phyloP scores from a whole-genome alignment of 345 rosid species.

The Eucalyptus rudis region DNA sequence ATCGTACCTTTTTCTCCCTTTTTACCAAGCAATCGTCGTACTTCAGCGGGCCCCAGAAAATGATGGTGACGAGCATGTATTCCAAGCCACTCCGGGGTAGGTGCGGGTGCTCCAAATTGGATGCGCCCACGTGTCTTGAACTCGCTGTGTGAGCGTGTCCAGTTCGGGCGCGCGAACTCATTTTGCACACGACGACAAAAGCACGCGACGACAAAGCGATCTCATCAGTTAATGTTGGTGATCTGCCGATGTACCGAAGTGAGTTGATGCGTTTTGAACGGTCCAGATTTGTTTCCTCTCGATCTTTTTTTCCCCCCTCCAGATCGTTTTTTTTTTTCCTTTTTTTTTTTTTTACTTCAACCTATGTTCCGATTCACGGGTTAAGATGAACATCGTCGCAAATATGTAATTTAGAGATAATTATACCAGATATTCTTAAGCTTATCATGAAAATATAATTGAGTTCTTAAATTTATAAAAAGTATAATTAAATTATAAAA shows the following conservation, averaged over 20 bases:
- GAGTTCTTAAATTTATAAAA: too few species aligned
- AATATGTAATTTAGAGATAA: too few species aligned
- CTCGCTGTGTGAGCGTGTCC: not conserved
- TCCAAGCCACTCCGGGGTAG: not conserved
- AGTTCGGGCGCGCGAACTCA: not conserved
- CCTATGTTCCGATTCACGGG: not conserved
- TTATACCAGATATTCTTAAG: accelerated
- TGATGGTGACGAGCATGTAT: not conserved
- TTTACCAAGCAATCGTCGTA: not conserved
- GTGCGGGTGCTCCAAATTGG: not conserved
- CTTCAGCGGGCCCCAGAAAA: not conserved
- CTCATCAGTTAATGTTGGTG: not conserved
- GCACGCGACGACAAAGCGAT: not conserved
- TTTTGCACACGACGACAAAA: not conserved
- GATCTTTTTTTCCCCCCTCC: not conserved
- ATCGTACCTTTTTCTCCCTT: not conserved
- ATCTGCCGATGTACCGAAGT: not conserved
- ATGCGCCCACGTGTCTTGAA: not conserved
- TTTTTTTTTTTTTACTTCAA: not conserved
- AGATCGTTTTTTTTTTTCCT: not conserved
- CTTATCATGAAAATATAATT: too few species aligned
- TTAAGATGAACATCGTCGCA: accelerated
- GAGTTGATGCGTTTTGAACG: not conserved
- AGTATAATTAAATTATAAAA: too few species aligned
- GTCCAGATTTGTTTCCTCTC: not conserved